Evolutionary conservation across 2,329 filamentous ascomycete species (phyloP).

Genomic region (Neoarthrinium moseri): DNA sequence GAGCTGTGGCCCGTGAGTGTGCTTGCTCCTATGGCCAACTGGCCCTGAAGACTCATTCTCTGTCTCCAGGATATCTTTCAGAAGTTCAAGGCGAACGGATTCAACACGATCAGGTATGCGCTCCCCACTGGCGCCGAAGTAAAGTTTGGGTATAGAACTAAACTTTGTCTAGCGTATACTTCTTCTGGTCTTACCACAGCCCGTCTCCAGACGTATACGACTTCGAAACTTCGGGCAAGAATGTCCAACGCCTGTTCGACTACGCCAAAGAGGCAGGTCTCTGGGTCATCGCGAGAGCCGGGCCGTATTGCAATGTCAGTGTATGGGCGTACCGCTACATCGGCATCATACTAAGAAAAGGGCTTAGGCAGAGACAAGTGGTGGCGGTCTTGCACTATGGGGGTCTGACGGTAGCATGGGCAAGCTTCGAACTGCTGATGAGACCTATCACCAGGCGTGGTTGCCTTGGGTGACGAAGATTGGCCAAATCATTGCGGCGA

Average conservation of each 20-base stretch:
- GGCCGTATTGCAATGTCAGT: slow-evolving; percentile 45
- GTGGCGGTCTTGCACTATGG: slow-evolving; percentile 42
- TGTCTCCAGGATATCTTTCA: slow-evolving; percentile 14
- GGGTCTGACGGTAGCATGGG: slow-evolving; percentile 41
- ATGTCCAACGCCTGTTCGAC: slow-evolving; percentile 49
- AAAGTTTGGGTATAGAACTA: too few species aligned
- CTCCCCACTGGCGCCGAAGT: too few species aligned
- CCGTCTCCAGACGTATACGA: slow-evolving; percentile 43
- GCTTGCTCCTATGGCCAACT: background rate
- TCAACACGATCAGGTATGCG: slow-evolving; percentile 10
- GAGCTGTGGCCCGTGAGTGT: slow-evolving; percentile 44
- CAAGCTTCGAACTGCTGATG: slow-evolving; percentile 36
- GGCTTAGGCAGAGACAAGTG: slow-evolving; percentile 42
- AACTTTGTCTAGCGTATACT: slow-evolving; percentile 39
- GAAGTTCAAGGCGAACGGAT: slow-evolving; percentile 20
- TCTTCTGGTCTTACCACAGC: slow-evolving; percentile 50
- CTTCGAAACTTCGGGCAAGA: slow-evolving; percentile 48
- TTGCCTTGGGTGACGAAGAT: slow-evolving; percentile 44
- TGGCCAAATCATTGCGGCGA: slow-evolving; percentile 44
- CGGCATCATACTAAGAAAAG: background rate
- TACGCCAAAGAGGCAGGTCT: slow-evolving; percentile 50
- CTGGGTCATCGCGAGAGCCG: slow-evolving; percentile 49
- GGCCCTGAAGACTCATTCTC: background rate
- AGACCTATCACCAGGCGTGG: slow-evolving; percentile 42
- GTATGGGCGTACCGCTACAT: background rate